A percentile compares a stretch with the other conserved stretches of the same genome.
These are phyloP conservation scores for Orbilia quercus DNA, from an alignment of 2,329 filamentous ascomycete species.

Conservation along the genomic window DNA sequence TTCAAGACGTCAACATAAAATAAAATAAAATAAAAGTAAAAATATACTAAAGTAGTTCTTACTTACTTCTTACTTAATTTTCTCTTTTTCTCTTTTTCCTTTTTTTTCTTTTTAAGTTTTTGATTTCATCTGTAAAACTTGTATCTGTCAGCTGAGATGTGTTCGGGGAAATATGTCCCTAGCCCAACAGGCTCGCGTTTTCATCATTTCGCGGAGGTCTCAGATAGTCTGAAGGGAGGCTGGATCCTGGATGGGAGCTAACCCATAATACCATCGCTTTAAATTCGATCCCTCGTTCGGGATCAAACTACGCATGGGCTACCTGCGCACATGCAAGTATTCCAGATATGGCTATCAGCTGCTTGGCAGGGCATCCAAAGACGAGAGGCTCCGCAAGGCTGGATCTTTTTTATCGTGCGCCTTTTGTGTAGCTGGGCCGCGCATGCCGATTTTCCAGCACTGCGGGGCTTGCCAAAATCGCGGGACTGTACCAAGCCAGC, in stretches of 20 bases:
- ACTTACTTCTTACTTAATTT: too few relatives aligned
- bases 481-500: conserved; percentile 16
- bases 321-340: conserved; percentile 30
- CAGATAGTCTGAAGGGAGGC: conserved; percentile 4
- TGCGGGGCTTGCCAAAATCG: conserved; percentile 41
- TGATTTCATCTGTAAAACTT: neutral
- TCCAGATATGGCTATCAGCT: conserved; percentile 29
- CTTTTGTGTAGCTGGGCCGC: conserved; percentile 7
- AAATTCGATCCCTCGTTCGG: conserved; percentile 18
- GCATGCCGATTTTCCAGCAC: conserved; percentile 9
- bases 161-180: neutral
- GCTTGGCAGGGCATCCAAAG: conserved; percentile 33
- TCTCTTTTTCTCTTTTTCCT: too few relatives aligned
- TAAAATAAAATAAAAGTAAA: too few relatives aligned
- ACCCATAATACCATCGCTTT: too few relatives aligned
- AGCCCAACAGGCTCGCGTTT: conserved; percentile 28
- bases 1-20: neutral
- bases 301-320: conserved; percentile 30
- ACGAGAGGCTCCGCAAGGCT: conserved; percentile 24
- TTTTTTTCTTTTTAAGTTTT: too few relatives aligned
- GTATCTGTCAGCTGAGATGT: conserved; percentile 3
- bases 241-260: conserved; percentile 22
- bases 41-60: too few relatives aligned
- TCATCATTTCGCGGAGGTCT: conserved; percentile 34
- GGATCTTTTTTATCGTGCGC: conserved; percentile 1